phyloP scores from a whole-genome alignment of 2,329 filamentous ascomycete species.

The Hymenoscyphus infarciens region DNA sequence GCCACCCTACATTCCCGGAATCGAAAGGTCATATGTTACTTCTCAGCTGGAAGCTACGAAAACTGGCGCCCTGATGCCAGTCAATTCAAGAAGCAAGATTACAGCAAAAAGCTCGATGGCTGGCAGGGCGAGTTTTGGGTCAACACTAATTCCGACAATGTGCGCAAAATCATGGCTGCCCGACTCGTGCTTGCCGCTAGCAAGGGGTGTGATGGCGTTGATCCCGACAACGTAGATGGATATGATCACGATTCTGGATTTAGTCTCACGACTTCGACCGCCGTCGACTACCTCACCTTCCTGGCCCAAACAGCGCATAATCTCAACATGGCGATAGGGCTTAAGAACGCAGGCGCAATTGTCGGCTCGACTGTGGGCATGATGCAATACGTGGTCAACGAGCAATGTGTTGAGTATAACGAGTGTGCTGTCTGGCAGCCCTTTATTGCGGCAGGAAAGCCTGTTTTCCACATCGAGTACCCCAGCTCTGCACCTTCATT shows the following conservation, averaged over 20 bases:
- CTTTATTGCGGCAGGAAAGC: slow-evolving; percentile 59
- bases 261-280: not conserved
- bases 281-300: slow-evolving; percentile 9
- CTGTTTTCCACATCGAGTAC: slow-evolving; percentile 72
- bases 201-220: slow-evolving; percentile 65
- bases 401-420: slow-evolving; percentile 59
- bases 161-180: slow-evolving; percentile 58
- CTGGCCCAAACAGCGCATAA: slow-evolving; percentile 42
- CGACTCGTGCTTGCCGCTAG: slow-evolving; percentile 55
- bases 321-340: slow-evolving; percentile 56
- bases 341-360: slow-evolving; percentile 66
- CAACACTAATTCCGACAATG: slow-evolving; percentile 50
- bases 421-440: slow-evolving; percentile 56
- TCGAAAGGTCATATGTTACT: slow-evolving; percentile 69
- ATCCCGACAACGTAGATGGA: slow-evolving; percentile 67
- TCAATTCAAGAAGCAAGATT: slow-evolving; percentile 51
- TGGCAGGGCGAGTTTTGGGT: slow-evolving; percentile 68
- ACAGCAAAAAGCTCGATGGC: slow-evolving; percentile 55
- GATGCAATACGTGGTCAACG: slow-evolving; percentile 65
- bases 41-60: slow-evolving; percentile 67
- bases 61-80: slow-evolving; percentile 52
- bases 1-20: slow-evolving; percentile 44
- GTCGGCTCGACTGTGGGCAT: slow-evolving; percentile 46
- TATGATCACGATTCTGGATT: slow-evolving; percentile 56
- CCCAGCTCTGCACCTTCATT: slow-evolving; percentile 5